Base-by-base conservation (phyloP, 148 eudicot genomes). In the Limonium bicolor region DNA sequence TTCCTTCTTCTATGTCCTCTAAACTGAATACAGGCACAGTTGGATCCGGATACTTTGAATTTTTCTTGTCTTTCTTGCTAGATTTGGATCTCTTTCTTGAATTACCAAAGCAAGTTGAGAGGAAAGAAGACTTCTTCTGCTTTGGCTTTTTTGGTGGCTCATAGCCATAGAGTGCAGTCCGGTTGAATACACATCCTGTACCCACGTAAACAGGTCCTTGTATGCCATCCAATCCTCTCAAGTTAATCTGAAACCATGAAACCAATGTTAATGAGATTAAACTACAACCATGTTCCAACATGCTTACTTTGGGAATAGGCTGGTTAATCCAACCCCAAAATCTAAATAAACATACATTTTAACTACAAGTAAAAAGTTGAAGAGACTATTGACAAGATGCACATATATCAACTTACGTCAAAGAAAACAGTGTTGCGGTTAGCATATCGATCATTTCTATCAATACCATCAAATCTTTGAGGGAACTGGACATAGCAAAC, bases 141-240 rank as follows among this genome's bases (percentile, higher is more conserved):
- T 81, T 72, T 30, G 83, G 86, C 43, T 77, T 83, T 43, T 57
- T 54, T 41, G 95, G 95, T 24, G 95, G 95, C 58, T 86, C 95
- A 43, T 75, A 78, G 25, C 96, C 96, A 54, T 86, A 86, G 39
- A 86, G 69, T 21, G 96, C 93, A 39, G 83, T 76, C 63, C 96
- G 74, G 53, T 82, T 75, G 64, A 86, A 86, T 35, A 86, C 87
- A 61, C 96, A 86, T 55, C 87, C 87, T 36, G 93, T 81, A 18
- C 96, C 93, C 63, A 86, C 81, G 50, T 81, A 86, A 28, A 86
- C 83, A 1, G 96, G 96, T 44, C 96, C 96, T 72, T 86, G 96
- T 51, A 77, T 81, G 5, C 96, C 96, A 68, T 86, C 96, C 57
- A 77, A 67, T 38, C 96, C 92, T 67, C 93, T 78, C 84, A 86